Evolutionary conservation across 768 basidiomycete genomes (phyloP).

Genomic region (Neoboletus magnificus): DNA sequence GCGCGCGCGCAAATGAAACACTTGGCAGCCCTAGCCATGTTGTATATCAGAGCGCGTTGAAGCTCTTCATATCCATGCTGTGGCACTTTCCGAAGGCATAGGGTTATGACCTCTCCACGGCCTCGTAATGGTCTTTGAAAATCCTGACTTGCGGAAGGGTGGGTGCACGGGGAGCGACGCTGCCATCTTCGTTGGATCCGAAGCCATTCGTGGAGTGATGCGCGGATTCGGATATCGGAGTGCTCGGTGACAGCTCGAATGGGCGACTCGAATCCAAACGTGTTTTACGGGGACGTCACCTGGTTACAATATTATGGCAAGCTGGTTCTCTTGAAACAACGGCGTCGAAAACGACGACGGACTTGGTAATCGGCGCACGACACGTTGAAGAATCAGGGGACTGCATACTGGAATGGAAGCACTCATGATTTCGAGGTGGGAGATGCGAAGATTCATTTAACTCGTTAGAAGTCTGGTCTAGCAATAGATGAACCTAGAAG

Average conservation of each 20-base stretch:
- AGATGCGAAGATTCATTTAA: neutral
- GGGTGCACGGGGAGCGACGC: neutral
- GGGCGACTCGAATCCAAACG: neutral
- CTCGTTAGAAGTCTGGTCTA: neutral
- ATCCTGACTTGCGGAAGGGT: neutral
- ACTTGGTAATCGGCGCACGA: neutral
- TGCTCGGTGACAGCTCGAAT: neutral
- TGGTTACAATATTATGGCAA: constrained; percentile 19
- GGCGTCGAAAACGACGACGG: neutral
- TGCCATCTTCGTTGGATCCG: neutral
- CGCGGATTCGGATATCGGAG: neutral
- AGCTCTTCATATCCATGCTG: neutral
- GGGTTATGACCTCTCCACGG: constrained; percentile 1
- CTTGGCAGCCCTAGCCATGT: neutral
- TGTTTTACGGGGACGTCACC: neutral
- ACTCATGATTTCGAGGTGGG: neutral
- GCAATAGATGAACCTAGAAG: neutral
- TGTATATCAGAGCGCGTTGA: neutral
- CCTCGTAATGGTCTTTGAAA: neutral
- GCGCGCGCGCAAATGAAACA: constrained; percentile 22
- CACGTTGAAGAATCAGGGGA: neutral
- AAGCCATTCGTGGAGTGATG: neutral
- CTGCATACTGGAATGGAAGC: constrained; percentile 1
- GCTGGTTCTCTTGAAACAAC: neutral
- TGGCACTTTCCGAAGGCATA: constrained; percentile 5